A percentile compares a stretch with the other conserved stretches of the same genome.
phyloP scores from a whole-genome alignment of 2,329 filamentous ascomycete genomes.

The Arthrobotrys sinensis region DNA sequence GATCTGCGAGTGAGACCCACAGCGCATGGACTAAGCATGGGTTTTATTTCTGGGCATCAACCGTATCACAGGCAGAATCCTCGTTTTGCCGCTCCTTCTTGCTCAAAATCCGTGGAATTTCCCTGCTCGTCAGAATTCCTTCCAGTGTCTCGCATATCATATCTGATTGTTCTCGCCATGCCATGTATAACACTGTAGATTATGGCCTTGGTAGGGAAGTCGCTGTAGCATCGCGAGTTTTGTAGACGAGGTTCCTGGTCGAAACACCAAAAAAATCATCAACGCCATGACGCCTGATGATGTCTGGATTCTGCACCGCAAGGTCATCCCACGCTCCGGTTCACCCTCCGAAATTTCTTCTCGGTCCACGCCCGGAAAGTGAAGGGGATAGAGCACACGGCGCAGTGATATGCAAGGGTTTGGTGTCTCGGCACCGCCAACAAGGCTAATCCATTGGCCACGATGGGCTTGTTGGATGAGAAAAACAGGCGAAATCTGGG shows the following conservation, averaged over 20 bases:
- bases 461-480: slow-evolving; percentile 39
- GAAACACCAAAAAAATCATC: slow-evolving; percentile 28
- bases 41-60: slow-evolving; percentile 52
- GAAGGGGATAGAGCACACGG: slow-evolving; percentile 45
- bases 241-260: neutral
- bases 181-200: slow-evolving; percentile 5
- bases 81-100: slow-evolving; percentile 43
- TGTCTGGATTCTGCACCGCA: slow-evolving; percentile 23
- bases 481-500: slow-evolving; percentile 45
- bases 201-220: neutral
- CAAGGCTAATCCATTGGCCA: slow-evolving; percentile 55
- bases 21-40: slow-evolving; percentile 32
- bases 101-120: neutral
- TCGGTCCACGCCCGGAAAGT: slow-evolving; percentile 46
- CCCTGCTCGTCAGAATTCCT: slow-evolving; percentile 5
- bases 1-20: slow-evolving; percentile 51
- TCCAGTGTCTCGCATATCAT: slow-evolving; percentile 7
- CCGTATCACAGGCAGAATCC: slow-evolving; percentile 37
- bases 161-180: slow-evolving; percentile 1
- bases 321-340: slow-evolving; percentile 46
- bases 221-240: slow-evolving; percentile 13
- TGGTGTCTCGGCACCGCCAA: slow-evolving; percentile 51
- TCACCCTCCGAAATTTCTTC: slow-evolving; percentile 55
- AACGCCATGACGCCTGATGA: slow-evolving; percentile 46
- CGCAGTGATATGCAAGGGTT: slow-evolving; percentile 60